phyloP scores from a whole-genome alignment of 2,329 filamentous ascomycete genomes.

The Didymella sp. region DNA sequence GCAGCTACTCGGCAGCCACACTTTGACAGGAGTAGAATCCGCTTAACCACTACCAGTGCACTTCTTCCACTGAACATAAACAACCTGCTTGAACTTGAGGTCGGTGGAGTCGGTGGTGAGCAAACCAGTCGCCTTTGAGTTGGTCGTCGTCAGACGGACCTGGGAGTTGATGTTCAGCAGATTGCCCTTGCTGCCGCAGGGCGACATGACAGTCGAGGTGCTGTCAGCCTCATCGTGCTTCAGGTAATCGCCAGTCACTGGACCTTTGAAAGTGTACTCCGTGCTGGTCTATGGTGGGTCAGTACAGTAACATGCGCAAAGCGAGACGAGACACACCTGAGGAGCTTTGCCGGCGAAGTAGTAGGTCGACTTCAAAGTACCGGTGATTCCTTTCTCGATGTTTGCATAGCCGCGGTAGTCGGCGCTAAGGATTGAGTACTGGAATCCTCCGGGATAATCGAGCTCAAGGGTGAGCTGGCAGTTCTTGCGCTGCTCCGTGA shows the following conservation, averaged over 20 bases:
- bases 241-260: constrained; percentile 48
- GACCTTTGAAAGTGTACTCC: constrained; percentile 51
- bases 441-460: constrained; percentile 60
- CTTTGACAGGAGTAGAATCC: neutral
- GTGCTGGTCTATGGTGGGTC: constrained; percentile 42
- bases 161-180: constrained; percentile 64
- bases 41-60: constrained; percentile 31
- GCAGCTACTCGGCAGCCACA: neutral
- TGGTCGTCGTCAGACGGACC: constrained; percentile 50
- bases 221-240: constrained; percentile 53
- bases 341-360: constrained; percentile 59
- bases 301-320: constrained; percentile 2
- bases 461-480: constrained; percentile 63
- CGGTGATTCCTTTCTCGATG: constrained; percentile 56
- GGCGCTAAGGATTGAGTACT: constrained; percentile 61
- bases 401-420: constrained; percentile 61
- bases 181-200: constrained; percentile 58
- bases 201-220: constrained; percentile 60
- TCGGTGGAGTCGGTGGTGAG: constrained; percentile 60
- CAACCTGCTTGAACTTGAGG: constrained; percentile 55
- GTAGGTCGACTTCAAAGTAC: constrained; percentile 61
- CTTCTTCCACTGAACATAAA: constrained; percentile 56
- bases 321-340: constrained; percentile 44
- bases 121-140: constrained; percentile 46
- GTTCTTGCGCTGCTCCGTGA: constrained; percentile 59